A percentile compares a stretch with the other conserved stretches of the same genome.
Conservation (phyloP, 371 early-diverging fungal species). For the Mortierella sp. region DNA sequence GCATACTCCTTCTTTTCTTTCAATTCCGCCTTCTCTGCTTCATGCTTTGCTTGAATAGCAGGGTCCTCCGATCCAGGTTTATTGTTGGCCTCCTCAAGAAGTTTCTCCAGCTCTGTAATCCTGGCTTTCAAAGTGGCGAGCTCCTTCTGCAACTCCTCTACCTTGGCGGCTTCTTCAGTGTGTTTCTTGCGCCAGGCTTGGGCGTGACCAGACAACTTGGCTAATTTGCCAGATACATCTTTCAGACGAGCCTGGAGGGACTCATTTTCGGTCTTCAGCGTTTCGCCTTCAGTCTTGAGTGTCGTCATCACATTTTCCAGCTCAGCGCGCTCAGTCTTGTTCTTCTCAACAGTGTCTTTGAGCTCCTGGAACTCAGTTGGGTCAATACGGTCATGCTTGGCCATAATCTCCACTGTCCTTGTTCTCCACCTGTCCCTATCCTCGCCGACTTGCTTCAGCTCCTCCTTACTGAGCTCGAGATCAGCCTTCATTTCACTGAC, state of each 20-base stretch:
- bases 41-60: slow-evolving; percentile 26
- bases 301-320: slow-evolving; percentile 8
- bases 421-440: slow-evolving; percentile 55
- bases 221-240: slow-evolving; percentile 6
- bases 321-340: slow-evolving; percentile 31
- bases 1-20: slow-evolving; percentile 40
- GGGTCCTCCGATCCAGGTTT: slow-evolving; percentile 20
- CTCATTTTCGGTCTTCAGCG: slow-evolving; percentile 20
- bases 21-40: slow-evolving; percentile 29
- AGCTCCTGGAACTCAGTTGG: slow-evolving; percentile 60
- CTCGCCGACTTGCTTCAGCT: slow-evolving; percentile 46
- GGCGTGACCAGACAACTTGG: slow-evolving; percentile 19
- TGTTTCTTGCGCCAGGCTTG: slow-evolving; percentile 39
- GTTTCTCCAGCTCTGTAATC: slow-evolving; percentile 36
- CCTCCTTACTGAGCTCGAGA: slow-evolving; percentile 55
- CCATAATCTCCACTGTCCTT: slow-evolving; percentile 51
- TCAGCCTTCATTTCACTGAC: slow-evolving; percentile 67
- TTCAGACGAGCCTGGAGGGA: slow-evolving; percentile 13
- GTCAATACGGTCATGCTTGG: slow-evolving; percentile 56
- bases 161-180: slow-evolving; percentile 32
- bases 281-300: slow-evolving; percentile 23
- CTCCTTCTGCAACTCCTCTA: slow-evolving; percentile 35
- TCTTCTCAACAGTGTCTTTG: slow-evolving; percentile 53
- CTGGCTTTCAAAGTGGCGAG: slow-evolving; percentile 18
- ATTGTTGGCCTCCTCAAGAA: slow-evolving; percentile 26